A percentile compares a stretch with the other conserved stretches of the same genome.
Conservation (phyloP, 805 yeast genomes). For the Pichia gijzeniarum region DNA sequence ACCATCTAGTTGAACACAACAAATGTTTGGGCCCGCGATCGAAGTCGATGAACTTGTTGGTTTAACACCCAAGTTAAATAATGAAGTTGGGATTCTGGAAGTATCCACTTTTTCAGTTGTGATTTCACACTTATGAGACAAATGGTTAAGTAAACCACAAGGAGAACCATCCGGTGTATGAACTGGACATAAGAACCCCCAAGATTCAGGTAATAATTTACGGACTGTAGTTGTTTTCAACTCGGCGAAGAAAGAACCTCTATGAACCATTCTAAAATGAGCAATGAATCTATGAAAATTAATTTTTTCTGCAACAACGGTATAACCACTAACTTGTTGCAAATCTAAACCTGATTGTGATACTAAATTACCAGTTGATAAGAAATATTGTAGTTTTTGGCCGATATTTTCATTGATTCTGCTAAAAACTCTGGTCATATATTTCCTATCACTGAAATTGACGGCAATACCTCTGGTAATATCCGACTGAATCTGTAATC, state of each 20-base stretch:
- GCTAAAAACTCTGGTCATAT: constrained; percentile 69
- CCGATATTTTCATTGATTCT: constrained; percentile 92
- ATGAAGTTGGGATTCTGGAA: constrained; percentile 56
- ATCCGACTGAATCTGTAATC: constrained; percentile 70
- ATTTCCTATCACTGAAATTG: constrained; percentile 77
- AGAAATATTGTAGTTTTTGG: constrained; percentile 85
- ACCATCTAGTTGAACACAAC: constrained; percentile 94
- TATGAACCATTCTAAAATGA: constrained; percentile 99
- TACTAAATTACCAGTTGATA: constrained; percentile 94
- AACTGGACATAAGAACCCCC: constrained; percentile 99
- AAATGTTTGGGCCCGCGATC: constrained; percentile 74
- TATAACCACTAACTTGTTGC: constrained; percentile 96
- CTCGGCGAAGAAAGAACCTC: constrained; percentile 99
- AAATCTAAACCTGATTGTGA: constrained; percentile 96
- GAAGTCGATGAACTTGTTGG: constrained; percentile 66
- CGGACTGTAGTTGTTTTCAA: constrained; percentile 96
- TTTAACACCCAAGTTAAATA: constrained; percentile 71
- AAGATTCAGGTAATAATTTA: constrained; percentile 91
- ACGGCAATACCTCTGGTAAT: constrained; percentile 74
- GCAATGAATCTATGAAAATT: constrained; percentile 94
- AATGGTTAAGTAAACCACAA: constrained; percentile 94
- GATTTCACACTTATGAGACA: constrained; percentile 89
- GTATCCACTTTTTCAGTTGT: constrained; percentile 75
- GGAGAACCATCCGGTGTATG: constrained; percentile 99
- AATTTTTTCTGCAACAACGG: constrained; percentile 98